Conservation (phyloP, 2,329 filamentous ascomycete genomes). For the Ambrosiella xylebori region DNA sequence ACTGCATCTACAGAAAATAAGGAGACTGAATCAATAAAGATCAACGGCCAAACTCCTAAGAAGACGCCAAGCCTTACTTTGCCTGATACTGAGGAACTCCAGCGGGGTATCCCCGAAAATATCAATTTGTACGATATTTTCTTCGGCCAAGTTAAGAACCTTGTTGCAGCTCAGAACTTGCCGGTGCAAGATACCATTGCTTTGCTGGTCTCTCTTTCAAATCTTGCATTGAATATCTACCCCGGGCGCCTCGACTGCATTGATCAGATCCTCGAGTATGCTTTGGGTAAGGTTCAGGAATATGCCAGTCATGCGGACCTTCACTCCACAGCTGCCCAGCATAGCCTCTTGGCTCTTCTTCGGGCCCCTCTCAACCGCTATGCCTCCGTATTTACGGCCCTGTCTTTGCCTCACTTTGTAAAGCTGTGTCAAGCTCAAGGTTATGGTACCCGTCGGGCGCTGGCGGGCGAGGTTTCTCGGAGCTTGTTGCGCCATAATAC, state of each 20-base stretch:
- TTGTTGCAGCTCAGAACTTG: conserved; percentile 79
- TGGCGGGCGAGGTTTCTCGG: conserved; percentile 74
- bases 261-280: conserved; percentile 82
- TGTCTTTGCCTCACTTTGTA: conserved; percentile 82
- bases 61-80: conserved; percentile 22
- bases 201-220: conserved; percentile 79
- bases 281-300: conserved; percentile 69
- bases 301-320: conserved; percentile 91
- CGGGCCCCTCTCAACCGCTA: conserved; percentile 82
- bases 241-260: conserved; percentile 85
- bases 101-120: conserved; percentile 46
- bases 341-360: conserved; percentile 77
- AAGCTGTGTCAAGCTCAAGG: conserved; percentile 81
- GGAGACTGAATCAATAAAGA: neutral
- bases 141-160: conserved; percentile 84
- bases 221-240: conserved; percentile 90
- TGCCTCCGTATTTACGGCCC: conserved; percentile 84
- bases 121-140: conserved; percentile 94
- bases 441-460: conserved; percentile 76
- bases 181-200: conserved; percentile 92
- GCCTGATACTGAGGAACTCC: conserved; percentile 20
- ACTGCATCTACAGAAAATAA: conserved; percentile 17
- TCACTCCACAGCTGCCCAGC: conserved; percentile 72
- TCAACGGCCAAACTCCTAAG: conserved; percentile 14
- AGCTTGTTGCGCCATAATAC: conserved; percentile 72